Conservation (phyloP, 2,329 filamentous ascomycete genomes). For the Fusarium xylarioides region DNA sequence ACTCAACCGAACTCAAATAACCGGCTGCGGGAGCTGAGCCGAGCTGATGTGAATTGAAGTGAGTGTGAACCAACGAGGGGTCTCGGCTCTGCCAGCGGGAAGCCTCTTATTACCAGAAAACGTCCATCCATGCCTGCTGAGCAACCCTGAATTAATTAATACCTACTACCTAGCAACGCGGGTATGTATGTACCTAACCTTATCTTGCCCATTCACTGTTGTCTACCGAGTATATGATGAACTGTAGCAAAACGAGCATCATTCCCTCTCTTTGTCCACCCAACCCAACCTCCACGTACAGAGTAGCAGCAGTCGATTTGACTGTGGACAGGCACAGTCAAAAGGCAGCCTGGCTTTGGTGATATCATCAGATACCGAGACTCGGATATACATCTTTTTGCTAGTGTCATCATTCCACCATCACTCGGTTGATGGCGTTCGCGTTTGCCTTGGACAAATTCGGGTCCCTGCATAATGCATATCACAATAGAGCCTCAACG, state of each 20-base stretch:
- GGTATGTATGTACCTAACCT: not conserved
- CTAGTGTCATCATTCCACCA: not conserved
- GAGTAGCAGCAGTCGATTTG: not conserved
- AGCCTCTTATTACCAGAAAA: slow-evolving; percentile 14
- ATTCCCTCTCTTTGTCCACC: not conserved
- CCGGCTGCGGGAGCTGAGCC: not conserved
- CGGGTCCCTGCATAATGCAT: slow-evolving; percentile 17
- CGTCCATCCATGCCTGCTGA: not conserved
- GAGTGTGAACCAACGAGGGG: not conserved
- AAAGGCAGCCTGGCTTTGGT: not conserved
- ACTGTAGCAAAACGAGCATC: not conserved
- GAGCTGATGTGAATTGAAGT: not conserved
- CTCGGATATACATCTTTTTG: not conserved
- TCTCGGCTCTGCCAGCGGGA: not conserved
- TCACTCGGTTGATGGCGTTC: not conserved
- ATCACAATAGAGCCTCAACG: not conserved
- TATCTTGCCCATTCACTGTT: not conserved
- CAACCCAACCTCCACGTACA: not conserved
- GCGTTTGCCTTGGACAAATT: not conserved
- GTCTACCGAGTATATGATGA: not conserved
- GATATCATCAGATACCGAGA: not conserved
- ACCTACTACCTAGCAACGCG: not conserved
- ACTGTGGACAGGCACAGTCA: not conserved
- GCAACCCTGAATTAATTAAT: not conserved
- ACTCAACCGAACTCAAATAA: not conserved